Evolutionary conservation across 306 rosid genomes (phyloP).

Genomic region (Castanea mollissima): DNA sequence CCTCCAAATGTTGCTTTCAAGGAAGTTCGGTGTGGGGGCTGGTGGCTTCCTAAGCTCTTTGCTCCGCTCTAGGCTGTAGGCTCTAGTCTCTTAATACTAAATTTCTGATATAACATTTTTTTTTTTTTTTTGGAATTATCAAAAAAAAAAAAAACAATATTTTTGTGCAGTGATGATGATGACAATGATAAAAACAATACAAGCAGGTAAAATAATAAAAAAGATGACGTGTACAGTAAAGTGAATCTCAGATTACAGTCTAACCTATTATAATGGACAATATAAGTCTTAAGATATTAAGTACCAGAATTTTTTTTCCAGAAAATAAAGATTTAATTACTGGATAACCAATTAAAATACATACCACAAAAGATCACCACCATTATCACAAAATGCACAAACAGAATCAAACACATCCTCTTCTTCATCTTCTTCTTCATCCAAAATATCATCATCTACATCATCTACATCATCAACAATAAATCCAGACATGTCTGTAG

Average conservation of each 20-base stretch:
- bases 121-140: no score
- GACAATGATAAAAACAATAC: no score
- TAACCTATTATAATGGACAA: no score
- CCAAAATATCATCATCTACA: conserved; percentile 42
- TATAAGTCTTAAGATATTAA: background rate
- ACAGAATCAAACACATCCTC: conserved; percentile 74
- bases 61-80: no score
- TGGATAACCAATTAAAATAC: conserved; percentile 7
- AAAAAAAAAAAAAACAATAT: no score
- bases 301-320: no score
- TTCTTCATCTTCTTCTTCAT: conserved; percentile 56
- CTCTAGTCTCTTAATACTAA: no score
- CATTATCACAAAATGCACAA: conserved; percentile 90
- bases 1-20: no score
- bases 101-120: no score
- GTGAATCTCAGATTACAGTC: background rate
- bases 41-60: no score
- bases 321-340: background rate
- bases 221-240: background rate
- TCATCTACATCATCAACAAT: conserved; percentile 62
- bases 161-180: no score
- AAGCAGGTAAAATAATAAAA: background rate
- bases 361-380: conserved; percentile 76
- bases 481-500: conserved; percentile 53
- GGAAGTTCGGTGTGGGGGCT: no score